Evolutionary conservation across 106 monocot species (phyloP), one percentile per base, ranked within the genome.

Genomic region (Dendrobium nobile): DNA sequence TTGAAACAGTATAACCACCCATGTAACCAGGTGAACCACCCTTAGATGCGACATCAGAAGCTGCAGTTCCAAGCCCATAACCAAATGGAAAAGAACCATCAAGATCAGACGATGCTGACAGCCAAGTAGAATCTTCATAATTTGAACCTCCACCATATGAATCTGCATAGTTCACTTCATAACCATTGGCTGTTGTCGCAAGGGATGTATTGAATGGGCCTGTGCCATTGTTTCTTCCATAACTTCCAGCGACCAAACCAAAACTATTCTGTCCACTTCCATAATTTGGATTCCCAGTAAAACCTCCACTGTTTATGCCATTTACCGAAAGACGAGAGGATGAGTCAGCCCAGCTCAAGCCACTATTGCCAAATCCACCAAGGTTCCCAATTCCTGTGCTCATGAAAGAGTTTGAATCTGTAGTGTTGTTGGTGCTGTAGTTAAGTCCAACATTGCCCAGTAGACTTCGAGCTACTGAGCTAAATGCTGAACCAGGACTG

Each of bases 41-140:
- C 78, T 87, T 87, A 48, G 67, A 43, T 27, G 80, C 73, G 44
- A 84, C 80, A 82, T 89, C 89, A 22, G 89, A 81, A 80, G 84
- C 75, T 56, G 81, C 77, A 84, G 79, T 77, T 24, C 79, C 78
- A 75, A 91, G 89, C 26, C 83, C 91, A 84, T 89, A 93, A 78
- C 82, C 87, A 85, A 93, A 93, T 81, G 90, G 83, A 37, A 87
- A 80, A 64, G 89, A 74, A 24, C 82, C 87, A 61, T 89, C 89
- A 70, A 89, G 80, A 75, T 93, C 93, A 58, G 87, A 85, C 56
- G 89, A 77, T 40, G 78, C 80, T 55, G 89, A 77, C 40, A 82
- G 84, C 93, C 93, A 93, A 19, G 83, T 89, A 81, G 88, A 31
- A 45, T 93, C 89, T 51, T 80, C 87, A 87, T 88, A 93, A 45